phyloP scores from a whole-genome alignment of 2,329 filamentous ascomycete genomes.

The Colletotrichum sp. region DNA sequence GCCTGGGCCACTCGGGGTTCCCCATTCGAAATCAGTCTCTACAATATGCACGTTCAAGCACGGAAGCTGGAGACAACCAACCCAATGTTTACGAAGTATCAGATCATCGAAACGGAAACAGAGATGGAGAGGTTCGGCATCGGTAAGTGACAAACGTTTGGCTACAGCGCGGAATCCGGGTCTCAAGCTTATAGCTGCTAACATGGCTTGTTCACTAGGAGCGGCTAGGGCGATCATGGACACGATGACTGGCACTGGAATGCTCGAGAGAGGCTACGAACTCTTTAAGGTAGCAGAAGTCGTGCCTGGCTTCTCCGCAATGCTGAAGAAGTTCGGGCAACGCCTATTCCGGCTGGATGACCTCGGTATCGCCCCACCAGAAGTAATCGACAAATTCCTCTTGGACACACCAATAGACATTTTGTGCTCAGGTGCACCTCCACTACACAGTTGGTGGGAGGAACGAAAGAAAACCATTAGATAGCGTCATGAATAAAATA shows the following conservation, averaged over 20 bases:
- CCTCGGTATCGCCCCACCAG: neutral
- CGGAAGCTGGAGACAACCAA: conserved; percentile 6
- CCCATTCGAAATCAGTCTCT: conserved; percentile 4
- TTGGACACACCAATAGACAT: conserved; percentile 9
- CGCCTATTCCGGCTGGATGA: neutral
- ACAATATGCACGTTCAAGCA: conserved; percentile 4
- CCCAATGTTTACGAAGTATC: neutral
- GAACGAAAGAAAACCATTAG: neutral
- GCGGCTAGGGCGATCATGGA: neutral
- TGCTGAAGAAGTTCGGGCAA: neutral
- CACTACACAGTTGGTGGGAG: conserved; percentile 2
- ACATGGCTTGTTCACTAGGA: neutral
- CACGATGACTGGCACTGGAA: neutral
- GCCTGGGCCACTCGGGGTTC: neutral
- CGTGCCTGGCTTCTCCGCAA: neutral
- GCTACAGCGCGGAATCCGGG: neutral
- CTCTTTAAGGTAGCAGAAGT: neutral
- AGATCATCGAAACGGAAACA: neutral
- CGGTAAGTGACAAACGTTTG: neutral
- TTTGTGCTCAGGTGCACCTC: neutral
- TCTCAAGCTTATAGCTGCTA: too few species aligned
- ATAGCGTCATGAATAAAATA: neutral
- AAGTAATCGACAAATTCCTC: neutral
- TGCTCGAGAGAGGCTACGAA: neutral
- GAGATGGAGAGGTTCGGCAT: conserved; percentile 6